A percentile compares a stretch with the other conserved stretches of the same genome.
Conservation (phyloP, 768 basidiomycete genomes). For the Tricholomella constricta region DNA sequence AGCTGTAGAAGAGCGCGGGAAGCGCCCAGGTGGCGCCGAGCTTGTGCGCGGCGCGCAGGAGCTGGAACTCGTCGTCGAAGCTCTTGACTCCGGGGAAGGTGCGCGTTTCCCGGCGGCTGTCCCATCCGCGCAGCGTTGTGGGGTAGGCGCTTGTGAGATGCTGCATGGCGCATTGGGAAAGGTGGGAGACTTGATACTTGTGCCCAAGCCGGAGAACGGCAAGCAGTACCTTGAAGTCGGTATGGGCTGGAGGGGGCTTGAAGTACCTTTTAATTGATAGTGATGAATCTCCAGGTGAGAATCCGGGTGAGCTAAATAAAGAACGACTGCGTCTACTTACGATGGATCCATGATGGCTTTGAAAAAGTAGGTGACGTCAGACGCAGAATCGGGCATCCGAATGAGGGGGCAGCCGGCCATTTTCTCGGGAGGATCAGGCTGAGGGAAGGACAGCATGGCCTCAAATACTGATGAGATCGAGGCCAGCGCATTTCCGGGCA, state of each 20-base stretch:
- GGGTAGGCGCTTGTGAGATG: slow-evolving; percentile 23
- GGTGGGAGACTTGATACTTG: slow-evolving; percentile 21
- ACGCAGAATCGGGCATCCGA: slow-evolving; percentile 14
- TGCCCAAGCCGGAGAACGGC: slow-evolving; percentile 21
- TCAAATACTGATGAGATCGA: slow-evolving; percentile 20
- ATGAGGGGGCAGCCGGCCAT: slow-evolving; percentile 18
- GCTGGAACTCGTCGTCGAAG: slow-evolving; percentile 20
- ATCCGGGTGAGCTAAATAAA: neutral
- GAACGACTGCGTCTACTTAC: slow-evolving; percentile 7
- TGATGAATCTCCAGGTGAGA: neutral
- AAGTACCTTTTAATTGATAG: slow-evolving; percentile 13
- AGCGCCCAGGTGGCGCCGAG: slow-evolving; percentile 19
- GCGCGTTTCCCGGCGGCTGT: slow-evolving; percentile 10
- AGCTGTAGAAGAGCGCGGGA: slow-evolving; percentile 21
- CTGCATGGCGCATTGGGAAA: slow-evolving; percentile 17
- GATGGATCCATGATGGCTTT: slow-evolving; percentile 17
- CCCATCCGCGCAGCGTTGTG: slow-evolving; percentile 17
- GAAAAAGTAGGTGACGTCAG: slow-evolving; percentile 17
- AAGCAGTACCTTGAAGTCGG: slow-evolving; percentile 14
- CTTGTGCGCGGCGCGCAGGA: slow-evolving; percentile 20
- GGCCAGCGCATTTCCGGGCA: slow-evolving; percentile 13
- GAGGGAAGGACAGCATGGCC: slow-evolving; percentile 20
- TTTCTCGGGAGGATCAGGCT: slow-evolving; percentile 12
- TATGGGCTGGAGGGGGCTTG: slow-evolving; percentile 16
- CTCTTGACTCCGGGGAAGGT: slow-evolving; percentile 14